Base-by-base conservation (phyloP, 176 grass and related monocot genomes). In the Areca catechu region DNA sequence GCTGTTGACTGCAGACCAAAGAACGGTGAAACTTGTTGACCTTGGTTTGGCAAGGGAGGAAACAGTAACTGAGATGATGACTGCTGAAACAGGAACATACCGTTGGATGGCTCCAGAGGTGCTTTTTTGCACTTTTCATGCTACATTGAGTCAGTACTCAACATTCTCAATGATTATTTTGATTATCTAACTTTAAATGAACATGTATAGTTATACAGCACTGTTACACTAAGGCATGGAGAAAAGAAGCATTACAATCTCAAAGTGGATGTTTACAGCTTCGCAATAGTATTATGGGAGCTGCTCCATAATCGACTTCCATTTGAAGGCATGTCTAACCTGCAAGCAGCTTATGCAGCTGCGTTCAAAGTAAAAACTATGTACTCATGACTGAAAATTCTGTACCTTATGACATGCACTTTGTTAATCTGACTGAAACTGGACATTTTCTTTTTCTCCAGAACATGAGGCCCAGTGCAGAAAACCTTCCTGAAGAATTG, bases 211-310 rank as follows among this genome's bases (percentile, higher is more conserved):
- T 74, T 98, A 69, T 98, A 92, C 66, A 98, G 87, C 81, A 98
- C 93, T 23, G 93, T 92, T 29, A 98, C 93, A 20, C 79, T 98
- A 52, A 98, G 93, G 68, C 87, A 88, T 19, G 93, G 93, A 67
- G 87, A 98, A 79, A 98, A 98, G 84, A 98, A 98, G 81, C 87
- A 98, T 65, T 98, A 92, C 84, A 98, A 98, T 67, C 93, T 92
- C 62, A 98, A 98, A 78, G 93, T 98, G 60, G 93, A 98, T 67
- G 87, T 92, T 49, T 98, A 98, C 77, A 98, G 93, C 72, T 98
- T 98, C 63, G 87, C 84, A n/a, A 98, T 98, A 69, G 93, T 98
- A 60, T 57, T 98, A 56, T 98, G 93, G 93, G 93, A 98, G 89
- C 72, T 98, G 17, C 69, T 97, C 16, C 87, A 98, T 48, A 98